Evolutionary conservation across 2,329 filamentous ascomycete genomes (phyloP).

Genomic region (Penicillium sp.): DNA sequence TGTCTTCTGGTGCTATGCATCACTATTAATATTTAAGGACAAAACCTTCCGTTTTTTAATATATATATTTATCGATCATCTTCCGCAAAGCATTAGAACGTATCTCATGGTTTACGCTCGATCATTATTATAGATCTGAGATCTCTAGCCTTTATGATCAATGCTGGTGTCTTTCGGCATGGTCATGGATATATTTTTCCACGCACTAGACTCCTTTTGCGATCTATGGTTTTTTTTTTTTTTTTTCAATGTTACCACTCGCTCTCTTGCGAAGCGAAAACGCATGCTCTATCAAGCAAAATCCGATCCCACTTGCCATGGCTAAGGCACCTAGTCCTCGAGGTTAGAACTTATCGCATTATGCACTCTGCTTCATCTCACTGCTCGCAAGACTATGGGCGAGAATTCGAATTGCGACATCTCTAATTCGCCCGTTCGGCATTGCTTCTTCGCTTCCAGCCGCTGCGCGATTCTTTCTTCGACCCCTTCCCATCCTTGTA

Average conservation of each 20-base stretch:
- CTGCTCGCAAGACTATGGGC: background rate
- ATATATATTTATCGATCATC: background rate
- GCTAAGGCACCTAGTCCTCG: background rate
- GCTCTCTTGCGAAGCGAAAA: background rate
- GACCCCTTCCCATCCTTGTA: background rate
- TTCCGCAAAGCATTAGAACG: background rate
- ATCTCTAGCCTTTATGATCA: background rate
- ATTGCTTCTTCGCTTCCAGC: background rate
- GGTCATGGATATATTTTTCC: background rate
- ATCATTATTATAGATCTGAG: background rate
- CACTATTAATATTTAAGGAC: background rate
- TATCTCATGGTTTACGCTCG: background rate
- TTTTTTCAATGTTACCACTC: no score
- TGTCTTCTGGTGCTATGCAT: background rate
- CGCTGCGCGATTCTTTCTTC: background rate
- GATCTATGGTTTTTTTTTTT: background rate
- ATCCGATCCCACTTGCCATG: background rate
- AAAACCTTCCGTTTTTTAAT: no score
- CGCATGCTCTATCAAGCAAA: background rate
- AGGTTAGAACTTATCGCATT: background rate
- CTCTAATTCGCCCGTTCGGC: background rate
- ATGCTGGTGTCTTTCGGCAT: background rate
- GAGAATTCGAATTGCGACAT: background rate
- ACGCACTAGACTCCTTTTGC: background rate
- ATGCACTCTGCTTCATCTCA: background rate